These are phyloP conservation scores for Potentilla sterilis DNA, from an alignment of 306 rosid species.

Conservation along the genomic window DNA sequence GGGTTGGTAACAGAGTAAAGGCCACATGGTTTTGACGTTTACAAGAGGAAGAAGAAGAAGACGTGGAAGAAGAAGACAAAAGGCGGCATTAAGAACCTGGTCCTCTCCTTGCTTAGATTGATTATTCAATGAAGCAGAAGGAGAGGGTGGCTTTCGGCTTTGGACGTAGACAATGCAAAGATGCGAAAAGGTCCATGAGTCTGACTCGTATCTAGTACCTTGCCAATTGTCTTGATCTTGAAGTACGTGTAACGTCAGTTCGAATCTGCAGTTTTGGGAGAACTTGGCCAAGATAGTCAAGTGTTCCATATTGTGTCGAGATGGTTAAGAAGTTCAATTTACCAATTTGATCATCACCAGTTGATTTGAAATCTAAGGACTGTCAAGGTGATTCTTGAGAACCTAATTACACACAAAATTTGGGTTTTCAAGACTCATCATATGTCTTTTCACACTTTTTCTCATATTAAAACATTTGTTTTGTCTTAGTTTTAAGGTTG, in stretches of 20 bases:
- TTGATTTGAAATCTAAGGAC: too few relatives aligned
- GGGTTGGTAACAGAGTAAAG: background rate
- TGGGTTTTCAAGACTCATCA: too few relatives aligned
- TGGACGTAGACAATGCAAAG: background rate
- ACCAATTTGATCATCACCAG: too few relatives aligned
- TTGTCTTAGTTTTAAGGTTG: too few relatives aligned
- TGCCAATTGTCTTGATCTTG: background rate
- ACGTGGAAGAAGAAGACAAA: background rate
- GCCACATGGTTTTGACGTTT: background rate
- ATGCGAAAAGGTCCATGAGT: background rate
- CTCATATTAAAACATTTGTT: too few relatives aligned
- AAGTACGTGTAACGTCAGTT: background rate
- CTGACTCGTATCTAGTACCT: background rate
- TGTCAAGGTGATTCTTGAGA: too few relatives aligned
- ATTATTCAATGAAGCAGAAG: background rate
- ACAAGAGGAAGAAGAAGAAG: background rate
- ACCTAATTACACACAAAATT: too few relatives aligned
- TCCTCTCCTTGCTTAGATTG: background rate
- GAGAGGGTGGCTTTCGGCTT: background rate
- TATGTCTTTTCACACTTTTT: too few relatives aligned
- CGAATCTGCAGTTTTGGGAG: too few relatives aligned
- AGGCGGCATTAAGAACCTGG: conserved; percentile 7
- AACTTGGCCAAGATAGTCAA: too few relatives aligned
- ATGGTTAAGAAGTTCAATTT: too few relatives aligned
- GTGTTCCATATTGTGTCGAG: too few relatives aligned